Percentiles rank a stretch among this genome's conserved stretches.
Evolutionary conservation across 75 land plant species (phyloP).

Genomic region (Pinus taeda): DNA sequence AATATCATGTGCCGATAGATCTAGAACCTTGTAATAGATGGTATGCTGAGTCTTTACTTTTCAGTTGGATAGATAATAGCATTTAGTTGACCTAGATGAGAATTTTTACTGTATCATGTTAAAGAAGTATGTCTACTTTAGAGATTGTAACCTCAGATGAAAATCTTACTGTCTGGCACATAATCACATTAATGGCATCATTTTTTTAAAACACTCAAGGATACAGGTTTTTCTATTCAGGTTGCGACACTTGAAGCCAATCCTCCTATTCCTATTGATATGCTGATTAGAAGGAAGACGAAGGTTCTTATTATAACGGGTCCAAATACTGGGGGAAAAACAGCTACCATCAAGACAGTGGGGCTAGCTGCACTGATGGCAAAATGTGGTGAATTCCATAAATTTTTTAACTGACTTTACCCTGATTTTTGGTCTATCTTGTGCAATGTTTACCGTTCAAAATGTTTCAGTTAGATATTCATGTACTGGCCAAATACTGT

Average conservation of each 20-base stretch:
- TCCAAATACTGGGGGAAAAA: slow-evolving; percentile 97
- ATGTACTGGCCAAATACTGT: background rate
- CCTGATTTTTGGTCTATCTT: too few species aligned
- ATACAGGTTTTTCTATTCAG: slow-evolving; percentile 24
- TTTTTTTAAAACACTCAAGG: background rate
- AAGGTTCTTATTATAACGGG: slow-evolving; percentile 84
- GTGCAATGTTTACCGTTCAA: background rate
- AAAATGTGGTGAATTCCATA: slow-evolving; percentile 60
- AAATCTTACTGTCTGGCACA: background rate
- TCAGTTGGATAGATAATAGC: background rate
- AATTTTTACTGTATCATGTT: background rate
- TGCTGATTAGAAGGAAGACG: slow-evolving; percentile 41
- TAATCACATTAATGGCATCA: background rate
- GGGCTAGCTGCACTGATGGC: slow-evolving; percentile 95
- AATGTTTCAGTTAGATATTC: background rate
- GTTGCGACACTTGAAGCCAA: slow-evolving; percentile 47
- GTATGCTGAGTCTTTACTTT: background rate
- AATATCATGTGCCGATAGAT: background rate
- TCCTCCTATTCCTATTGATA: slow-evolving; percentile 66
- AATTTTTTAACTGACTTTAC: too few species aligned
- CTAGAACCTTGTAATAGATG: background rate
- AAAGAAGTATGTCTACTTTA: background rate
- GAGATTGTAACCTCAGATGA: background rate
- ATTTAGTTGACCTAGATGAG: background rate
- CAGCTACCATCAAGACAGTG: slow-evolving; percentile 84